Base-by-base conservation (phyloP, 805 yeast genomes). In the Sungouiozyma ichnusensis region DNA sequence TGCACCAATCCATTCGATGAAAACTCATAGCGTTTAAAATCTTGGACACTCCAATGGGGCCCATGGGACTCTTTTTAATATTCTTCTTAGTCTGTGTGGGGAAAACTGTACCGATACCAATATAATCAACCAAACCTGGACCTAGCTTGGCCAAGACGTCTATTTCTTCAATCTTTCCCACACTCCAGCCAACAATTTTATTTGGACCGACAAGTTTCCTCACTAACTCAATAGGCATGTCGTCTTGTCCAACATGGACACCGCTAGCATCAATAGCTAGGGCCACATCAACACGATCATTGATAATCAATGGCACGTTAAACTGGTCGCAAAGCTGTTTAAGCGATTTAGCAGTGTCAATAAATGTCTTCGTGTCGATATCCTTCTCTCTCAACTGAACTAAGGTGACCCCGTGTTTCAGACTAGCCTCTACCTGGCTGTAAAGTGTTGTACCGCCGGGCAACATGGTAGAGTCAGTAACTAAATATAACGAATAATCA, bases 241-340 rank as follows among this genome's bases (percentile, higher is more conserved):
- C 97, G 41, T 80, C 87, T 59, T 87, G 96, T 0, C 97, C 97
- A 16, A 87, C 85, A 64, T 87, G 97, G 7, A 88, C 81, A 31
- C 95, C 95, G 48, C 85, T 95, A 2, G 94, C 94, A 50, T 74
- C 92, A 43, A 85, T 70, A 0, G 96, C 96, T 36, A 88, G 64
- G 0, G 95, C 96, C 11, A 88, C 85, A 55, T 87, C 97, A 2
- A 85, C 72, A 40, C 96, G 66, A 54, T 87, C 96, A 51, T 87
- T 85, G 54, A 87, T 86, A 29, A 87, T 74, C 49, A 87, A 66
- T 0, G 96, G 96, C 6, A 88, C 76, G 0, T 73, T 71, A 34
- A 68, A 73, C 20, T 63, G 56, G 32, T 66, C 63, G 31, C 95
- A 85, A 37, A 87, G 49, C 39, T 67, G 64, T 48, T 81, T 85